Base-by-base conservation (phyloP, 805 yeast genomes). In the Saccharomycopsis selenospora region DNA sequence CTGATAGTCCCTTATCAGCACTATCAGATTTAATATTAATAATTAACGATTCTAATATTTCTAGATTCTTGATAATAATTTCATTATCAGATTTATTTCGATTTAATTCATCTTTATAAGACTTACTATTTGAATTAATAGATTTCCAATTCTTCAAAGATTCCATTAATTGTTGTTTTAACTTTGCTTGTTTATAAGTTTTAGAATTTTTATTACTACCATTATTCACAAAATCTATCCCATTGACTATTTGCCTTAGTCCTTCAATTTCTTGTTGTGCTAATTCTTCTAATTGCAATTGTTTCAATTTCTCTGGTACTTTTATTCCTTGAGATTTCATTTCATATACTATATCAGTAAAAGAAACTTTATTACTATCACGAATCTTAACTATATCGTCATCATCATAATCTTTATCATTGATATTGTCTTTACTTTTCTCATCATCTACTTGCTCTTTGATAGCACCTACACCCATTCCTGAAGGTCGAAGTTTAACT, bases 401-500 rank as follows among this genome's bases (percentile, higher is more conserved):
- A n/a, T 48, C 17, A 11, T 47, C 50, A 30, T 50, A 24, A 22
- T 55, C 53, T 27, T 55, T 56, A 14, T 54, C 49, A 6, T 54
- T 53, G 28, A 51, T 53, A 10, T 51, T 49, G n/a, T 59, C 54
- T 17, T 48, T 50, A 41, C 49, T 46, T 42, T 65, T 63, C 7
- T 27, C 11, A 5, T 36, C 33, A 3, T 5, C 38, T 20, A 20
- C 8, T 54, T 62, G 57, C 54, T 75, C 79, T 14, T 64, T 56
- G 33, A 73, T 61, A 24, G 77, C 90, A 44, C 95, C 95, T 25
- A 89, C 72, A 2, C 96, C 96, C 17, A 77, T 65, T 1, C 87
- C 82, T 40, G 73, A 75, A 0, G 85, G 84, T 36, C 93, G 66
- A 26, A 76, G 61, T 46, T 75, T 73, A 2, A 85, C 82, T 52